Conservation (phyloP, 1,139 yeast genomes). For the Eremothecium cymbalariae region DNA sequence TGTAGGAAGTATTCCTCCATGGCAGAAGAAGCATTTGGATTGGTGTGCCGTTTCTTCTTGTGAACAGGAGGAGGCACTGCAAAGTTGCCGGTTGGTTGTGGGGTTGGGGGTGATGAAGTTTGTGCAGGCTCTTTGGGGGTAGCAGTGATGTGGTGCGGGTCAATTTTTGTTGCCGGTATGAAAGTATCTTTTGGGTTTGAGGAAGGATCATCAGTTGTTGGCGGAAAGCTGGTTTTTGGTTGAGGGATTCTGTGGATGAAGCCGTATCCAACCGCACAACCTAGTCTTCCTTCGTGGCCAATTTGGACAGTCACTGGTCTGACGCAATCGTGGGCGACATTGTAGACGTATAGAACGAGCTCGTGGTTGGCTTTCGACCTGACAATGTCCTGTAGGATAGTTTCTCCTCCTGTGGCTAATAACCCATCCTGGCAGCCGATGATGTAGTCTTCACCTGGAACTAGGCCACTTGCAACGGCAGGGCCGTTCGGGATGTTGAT, state of each 20-base stretch:
- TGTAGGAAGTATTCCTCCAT: slow-evolving; percentile 34
- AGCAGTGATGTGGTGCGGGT: too few species aligned
- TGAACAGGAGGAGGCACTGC: slow-evolving; percentile 21
- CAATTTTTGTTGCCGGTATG: too few species aligned
- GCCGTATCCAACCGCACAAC: slow-evolving; percentile 95
- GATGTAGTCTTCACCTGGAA: slow-evolving; percentile 82
- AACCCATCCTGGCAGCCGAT: slow-evolving; percentile 84
- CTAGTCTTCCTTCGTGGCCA: slow-evolving; percentile 69
- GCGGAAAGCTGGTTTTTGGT: too few species aligned
- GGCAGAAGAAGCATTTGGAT: slow-evolving; percentile 10
- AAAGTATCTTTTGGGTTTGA: not conserved
- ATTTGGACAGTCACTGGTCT: slow-evolving; percentile 81
- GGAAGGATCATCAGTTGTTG: too few species aligned
- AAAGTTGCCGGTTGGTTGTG: slow-evolving; percentile 10
- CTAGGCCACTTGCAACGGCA: slow-evolving; percentile 73
- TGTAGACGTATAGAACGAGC: slow-evolving; percentile 64
- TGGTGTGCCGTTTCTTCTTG: slow-evolving; percentile 25
- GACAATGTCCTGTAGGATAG: slow-evolving; percentile 61
- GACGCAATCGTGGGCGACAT: slow-evolving; percentile 74
- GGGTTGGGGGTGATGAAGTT: slow-evolving; percentile 17
- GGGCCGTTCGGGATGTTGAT: slow-evolving; percentile 68
- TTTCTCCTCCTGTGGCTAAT: slow-evolving; percentile 80
- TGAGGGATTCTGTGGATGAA: slow-evolving; percentile 64
- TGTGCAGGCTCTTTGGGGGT: slow-evolving; percentile 10
- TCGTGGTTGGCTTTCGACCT: slow-evolving; percentile 49